phyloP scores from a whole-genome alignment of 1,284 basidiomycete genomes.

The Rhodotorula sp. region DNA sequence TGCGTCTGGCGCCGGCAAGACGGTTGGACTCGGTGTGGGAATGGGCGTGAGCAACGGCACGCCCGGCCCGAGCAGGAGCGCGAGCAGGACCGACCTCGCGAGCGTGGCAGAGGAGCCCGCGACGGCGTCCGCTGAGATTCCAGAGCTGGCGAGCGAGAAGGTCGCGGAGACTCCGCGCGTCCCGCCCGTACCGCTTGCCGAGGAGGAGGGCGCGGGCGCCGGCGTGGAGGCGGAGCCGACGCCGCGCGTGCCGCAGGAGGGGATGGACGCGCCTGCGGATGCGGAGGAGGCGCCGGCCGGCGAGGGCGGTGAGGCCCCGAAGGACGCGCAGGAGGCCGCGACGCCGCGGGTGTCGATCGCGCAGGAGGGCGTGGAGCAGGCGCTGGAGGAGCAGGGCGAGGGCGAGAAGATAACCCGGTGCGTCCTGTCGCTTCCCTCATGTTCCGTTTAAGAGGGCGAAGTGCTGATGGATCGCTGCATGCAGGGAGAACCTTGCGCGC shows the following conservation, averaged over 20 bases:
- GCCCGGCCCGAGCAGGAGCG: constrained; percentile 15
- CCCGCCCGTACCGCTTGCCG: not conserved
- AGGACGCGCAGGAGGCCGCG: not conserved
- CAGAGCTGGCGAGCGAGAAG: not conserved
- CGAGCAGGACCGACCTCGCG: constrained; percentile 32
- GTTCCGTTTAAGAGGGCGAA: too few species aligned
- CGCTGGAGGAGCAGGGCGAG: not conserved
- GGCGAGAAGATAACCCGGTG: constrained; percentile 35
- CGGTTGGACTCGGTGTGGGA: not conserved
- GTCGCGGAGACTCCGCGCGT: not conserved
- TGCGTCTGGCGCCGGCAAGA: not conserved
- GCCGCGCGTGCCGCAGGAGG: not conserved
- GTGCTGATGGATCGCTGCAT: not conserved
- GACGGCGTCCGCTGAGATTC: not conserved
- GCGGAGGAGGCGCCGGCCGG: not conserved
- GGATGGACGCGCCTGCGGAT: not conserved
- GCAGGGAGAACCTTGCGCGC: constrained; percentile 31
- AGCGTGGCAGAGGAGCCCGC: constrained; percentile 31
- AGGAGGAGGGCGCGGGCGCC: not conserved
- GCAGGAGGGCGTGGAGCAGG: constrained; percentile 6
- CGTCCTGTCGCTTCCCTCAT: not conserved
- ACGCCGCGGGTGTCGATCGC: constrained; percentile 23
- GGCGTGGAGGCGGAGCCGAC: constrained; percentile 1
- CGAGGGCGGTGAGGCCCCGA: not conserved
- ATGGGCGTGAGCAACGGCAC: not conserved